Percentiles rank a stretch among this genome's conserved stretches.
Conservation (phyloP, 1,284 basidiomycete genomes). For the Trichosporon sp. region DNA sequence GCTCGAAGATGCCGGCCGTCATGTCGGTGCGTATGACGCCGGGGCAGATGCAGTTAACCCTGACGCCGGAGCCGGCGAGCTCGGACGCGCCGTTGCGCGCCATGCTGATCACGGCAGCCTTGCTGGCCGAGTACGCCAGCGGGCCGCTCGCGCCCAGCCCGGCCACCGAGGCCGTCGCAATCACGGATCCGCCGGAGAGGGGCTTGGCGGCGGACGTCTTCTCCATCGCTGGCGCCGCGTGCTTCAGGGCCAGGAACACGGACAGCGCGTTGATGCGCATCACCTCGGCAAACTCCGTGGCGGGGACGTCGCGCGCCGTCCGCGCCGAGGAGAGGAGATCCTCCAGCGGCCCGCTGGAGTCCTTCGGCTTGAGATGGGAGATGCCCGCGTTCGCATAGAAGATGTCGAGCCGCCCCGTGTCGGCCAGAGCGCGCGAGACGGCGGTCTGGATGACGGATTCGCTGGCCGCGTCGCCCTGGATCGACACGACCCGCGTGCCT, state of each 20-base stretch:
- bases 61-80: conserved; percentile 72
- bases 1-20: conserved; percentile 69
- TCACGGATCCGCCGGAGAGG: conserved; percentile 71
- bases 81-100: conserved; percentile 77
- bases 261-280: conserved; percentile 79
- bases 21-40: conserved; percentile 81
- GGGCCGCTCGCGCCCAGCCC: conserved; percentile 78
- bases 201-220: conserved; percentile 64
- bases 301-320: conserved; percentile 14
- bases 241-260: conserved; percentile 83
- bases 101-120: conserved; percentile 82
- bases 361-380: conserved; percentile 15
- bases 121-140: conserved; percentile 82
- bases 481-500: conserved; percentile 61
- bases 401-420: conserved; percentile 83
- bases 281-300: conserved; percentile 66
- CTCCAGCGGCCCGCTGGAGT: background rate
- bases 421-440: conserved; percentile 68
- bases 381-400: conserved; percentile 83
- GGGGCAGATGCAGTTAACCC: conserved; percentile 85
- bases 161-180: conserved; percentile 85
- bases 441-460: conserved; percentile 64
- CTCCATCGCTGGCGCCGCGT: conserved; percentile 76
- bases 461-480: conserved; percentile 78
- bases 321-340: background rate